phyloP scores from a whole-genome alignment of 1,284 basidiomycete species.

The Psilocybe mexicana region DNA sequence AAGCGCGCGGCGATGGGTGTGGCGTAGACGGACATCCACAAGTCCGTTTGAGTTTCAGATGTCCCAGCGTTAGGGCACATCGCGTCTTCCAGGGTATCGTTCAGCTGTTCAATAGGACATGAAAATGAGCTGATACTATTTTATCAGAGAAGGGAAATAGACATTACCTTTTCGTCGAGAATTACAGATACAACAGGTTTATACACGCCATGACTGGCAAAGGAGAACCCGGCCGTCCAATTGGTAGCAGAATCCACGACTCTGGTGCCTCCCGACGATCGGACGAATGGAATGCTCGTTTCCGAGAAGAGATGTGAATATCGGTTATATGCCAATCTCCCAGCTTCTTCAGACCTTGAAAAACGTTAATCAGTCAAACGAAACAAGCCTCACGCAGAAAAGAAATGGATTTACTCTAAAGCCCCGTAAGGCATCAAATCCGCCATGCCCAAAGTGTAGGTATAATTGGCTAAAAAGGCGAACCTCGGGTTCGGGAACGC shows the following conservation, averaged over 20 bases:
- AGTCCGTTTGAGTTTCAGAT: slow-evolving; percentile 42
- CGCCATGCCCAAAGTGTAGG: slow-evolving; percentile 60
- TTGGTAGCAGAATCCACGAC: slow-evolving; percentile 70
- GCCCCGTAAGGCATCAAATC: slow-evolving; percentile 72
- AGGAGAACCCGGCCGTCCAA: slow-evolving; percentile 67
- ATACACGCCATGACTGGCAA: slow-evolving; percentile 40
- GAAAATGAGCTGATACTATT: neutral
- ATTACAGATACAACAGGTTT: slow-evolving; percentile 52
- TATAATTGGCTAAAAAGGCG: slow-evolving; percentile 61
- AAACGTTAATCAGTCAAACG: neutral
- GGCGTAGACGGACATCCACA: slow-evolving; percentile 59
- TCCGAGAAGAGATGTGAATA: slow-evolving; percentile 49
- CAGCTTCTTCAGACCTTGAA: slow-evolving; percentile 32
- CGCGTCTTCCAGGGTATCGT: slow-evolving; percentile 74
- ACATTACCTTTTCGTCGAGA: slow-evolving; percentile 48
- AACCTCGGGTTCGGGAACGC: slow-evolving; percentile 49
- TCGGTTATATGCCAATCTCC: slow-evolving; percentile 43
- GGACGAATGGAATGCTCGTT: slow-evolving; percentile 60
- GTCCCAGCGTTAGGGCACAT: slow-evolving; percentile 65
- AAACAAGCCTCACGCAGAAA: neutral
- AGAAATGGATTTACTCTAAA: slow-evolving; percentile 58
- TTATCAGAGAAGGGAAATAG: slow-evolving; percentile 2
- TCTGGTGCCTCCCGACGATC: slow-evolving; percentile 60
- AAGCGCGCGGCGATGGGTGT: slow-evolving; percentile 59
- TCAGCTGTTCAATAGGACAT: slow-evolving; percentile 31